Evolutionary conservation across 139 green algal species (phyloP).

Genomic region (Zygnema circumcarinatum): DNA sequence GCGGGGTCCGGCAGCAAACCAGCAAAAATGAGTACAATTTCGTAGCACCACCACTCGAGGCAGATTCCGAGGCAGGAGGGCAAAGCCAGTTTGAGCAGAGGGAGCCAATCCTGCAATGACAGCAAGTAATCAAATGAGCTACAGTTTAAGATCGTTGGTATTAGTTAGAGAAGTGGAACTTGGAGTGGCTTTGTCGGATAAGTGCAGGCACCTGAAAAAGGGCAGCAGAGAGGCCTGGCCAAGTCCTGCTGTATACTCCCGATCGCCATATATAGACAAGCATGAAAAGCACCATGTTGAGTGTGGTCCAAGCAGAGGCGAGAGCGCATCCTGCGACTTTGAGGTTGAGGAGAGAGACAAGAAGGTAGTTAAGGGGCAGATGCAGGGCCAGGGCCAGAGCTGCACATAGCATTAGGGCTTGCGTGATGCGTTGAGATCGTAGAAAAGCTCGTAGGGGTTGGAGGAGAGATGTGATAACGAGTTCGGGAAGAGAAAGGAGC

Average conservation of each 20-base stretch:
- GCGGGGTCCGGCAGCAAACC: conserved; percentile 47
- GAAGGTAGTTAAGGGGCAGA: conserved; percentile 39
- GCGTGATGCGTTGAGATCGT: conserved; percentile 17
- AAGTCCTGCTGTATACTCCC: conserved; percentile 18
- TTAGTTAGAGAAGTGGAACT: not conserved
- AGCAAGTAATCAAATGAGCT: too few species aligned
- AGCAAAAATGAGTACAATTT: conserved; percentile 48
- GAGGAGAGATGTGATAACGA: not conserved
- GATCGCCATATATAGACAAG: conserved; percentile 34
- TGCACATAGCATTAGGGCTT: conserved; percentile 7
- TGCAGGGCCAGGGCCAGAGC: conserved; percentile 30
- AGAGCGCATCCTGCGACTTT: conserved; percentile 29
- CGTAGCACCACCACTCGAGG: conserved; percentile 58
- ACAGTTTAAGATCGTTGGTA: too few species aligned
- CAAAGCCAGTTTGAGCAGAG: conserved; percentile 20
- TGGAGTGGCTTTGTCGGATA: too few species aligned
- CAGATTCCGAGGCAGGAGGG: conserved; percentile 31
- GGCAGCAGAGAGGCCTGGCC: not conserved
- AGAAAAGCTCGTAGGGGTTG: not conserved
- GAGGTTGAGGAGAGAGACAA: conserved; percentile 29
- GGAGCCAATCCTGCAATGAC: conserved; percentile 14
- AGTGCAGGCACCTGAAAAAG: not conserved
- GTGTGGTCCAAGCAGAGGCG: conserved; percentile 9
- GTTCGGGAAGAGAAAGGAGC: conserved; percentile 8
- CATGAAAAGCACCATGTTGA: conserved; percentile 41